Base-by-base conservation (phyloP, 164 flowering plant genomes). In the Dillenia turbinata region DNA sequence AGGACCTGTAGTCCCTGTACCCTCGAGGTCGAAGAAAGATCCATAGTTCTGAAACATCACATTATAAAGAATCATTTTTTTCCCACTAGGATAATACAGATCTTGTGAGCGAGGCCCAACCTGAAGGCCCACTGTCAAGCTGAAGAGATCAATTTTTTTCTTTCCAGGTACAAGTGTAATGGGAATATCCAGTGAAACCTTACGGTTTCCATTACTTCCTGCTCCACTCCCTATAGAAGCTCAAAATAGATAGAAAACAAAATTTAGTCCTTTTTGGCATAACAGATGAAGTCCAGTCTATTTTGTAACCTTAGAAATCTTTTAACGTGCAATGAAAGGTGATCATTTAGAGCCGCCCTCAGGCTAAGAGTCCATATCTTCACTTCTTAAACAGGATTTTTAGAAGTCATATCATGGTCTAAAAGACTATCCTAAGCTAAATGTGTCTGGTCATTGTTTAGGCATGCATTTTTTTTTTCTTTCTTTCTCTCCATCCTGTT, bases 1-100 rank as follows among this genome's bases (percentile, higher is more conserved):
- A 9, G 97, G 96, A 70, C 97, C 97, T 56, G 96, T 95, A 57
- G 91, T 68, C 46, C 99, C 97, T 9, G 99, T 97, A 56, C 99
- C 97, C 3, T 3, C 8, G 66, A 2, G 24, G 51, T 95, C 99
- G 69, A 71, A 95, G 69, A 79, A 88, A 53, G 94, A 93, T 65
- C 99, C 99, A 78, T 89, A 95, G 66, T 95, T 95, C 99, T 95
- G 81, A 44, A 66, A 66, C 44, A 33, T 26, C 33, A 54, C 26
- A 58, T 49, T n/a, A 43, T 9, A 61, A 3, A 59, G 22, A 9
- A 43, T 15, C 4, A 48, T 58, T 47, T 59, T 51, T 45, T 5
- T 12, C 24, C 8, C 40, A 54, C 14, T 26, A 49, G 12, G 24
- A 54, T 40, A 49, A 55, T 22, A 49, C 12, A 54, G 70, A 50